phyloP scores from a whole-genome alignment of 441 rosid genomes.

The Breynia disticha region DNA sequence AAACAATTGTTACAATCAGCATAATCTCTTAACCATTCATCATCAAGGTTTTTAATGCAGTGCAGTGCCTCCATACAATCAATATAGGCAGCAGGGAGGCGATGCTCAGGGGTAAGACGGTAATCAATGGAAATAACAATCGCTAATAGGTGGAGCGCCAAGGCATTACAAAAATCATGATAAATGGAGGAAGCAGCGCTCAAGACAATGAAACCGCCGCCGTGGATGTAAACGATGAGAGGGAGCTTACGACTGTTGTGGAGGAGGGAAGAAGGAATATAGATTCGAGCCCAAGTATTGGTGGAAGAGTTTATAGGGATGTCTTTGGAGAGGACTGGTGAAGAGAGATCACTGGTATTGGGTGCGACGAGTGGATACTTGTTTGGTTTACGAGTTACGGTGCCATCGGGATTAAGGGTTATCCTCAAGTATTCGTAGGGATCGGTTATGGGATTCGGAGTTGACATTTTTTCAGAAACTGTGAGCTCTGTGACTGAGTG shows the following conservation, averaged over 20 bases:
- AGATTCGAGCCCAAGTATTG: constrained; percentile 34
- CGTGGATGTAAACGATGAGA: constrained; percentile 38
- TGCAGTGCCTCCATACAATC: constrained; percentile 34
- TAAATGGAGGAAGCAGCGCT: constrained; percentile 7
- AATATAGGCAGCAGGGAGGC: constrained; percentile 52
- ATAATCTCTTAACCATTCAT: constrained; percentile 27
- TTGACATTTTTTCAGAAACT: not conserved
- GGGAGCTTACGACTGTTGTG: constrained; percentile 22
- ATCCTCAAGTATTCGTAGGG: constrained; percentile 30
- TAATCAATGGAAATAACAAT: constrained; percentile 35
- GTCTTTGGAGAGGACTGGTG: constrained; percentile 25
- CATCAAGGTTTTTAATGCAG: constrained; percentile 20
- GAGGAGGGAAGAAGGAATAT: constrained; percentile 18
- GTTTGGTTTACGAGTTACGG: constrained; percentile 31
- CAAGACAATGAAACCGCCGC: constrained; percentile 37
- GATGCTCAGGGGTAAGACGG: constrained; percentile 46
- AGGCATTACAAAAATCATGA: constrained; percentile 21
- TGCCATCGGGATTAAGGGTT: constrained; percentile 35
- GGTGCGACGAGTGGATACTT: constrained; percentile 16
- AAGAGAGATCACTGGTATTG: constrained; percentile 10
- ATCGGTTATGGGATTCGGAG: constrained; percentile 16
- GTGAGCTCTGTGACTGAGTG: too few species aligned
- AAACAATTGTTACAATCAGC: constrained; percentile 25
- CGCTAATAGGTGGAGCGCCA: constrained; percentile 23
- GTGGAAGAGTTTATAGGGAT: constrained; percentile 22